Evolutionary conservation across 345 rosid genomes (phyloP).

Genomic region (Psidium guajava): DNA sequence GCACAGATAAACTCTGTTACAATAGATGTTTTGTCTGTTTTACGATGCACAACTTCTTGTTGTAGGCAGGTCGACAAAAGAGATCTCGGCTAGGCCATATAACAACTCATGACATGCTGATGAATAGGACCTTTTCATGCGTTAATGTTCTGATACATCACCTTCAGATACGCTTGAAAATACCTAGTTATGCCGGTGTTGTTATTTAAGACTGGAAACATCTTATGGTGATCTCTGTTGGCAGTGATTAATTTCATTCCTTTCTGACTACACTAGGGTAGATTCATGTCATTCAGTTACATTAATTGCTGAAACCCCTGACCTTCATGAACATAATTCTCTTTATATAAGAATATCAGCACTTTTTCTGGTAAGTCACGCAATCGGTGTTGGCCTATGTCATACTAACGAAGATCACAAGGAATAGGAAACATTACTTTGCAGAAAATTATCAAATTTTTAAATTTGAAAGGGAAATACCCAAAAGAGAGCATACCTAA

Average conservation of each 20-base stretch:
- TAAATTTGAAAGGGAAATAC: background rate
- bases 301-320: background rate
- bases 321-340: background rate
- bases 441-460: background rate
- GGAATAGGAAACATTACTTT: background rate
- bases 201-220: background rate
- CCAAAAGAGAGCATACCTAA: slow-evolving; percentile 18
- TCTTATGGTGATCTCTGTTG: background rate
- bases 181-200: background rate
- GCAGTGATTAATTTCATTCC: background rate
- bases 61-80: background rate
- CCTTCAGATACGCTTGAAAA: background rate
- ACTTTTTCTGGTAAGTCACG: background rate
- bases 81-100: background rate
- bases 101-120: background rate
- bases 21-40: background rate
- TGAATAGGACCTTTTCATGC: background rate
- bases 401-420: background rate
- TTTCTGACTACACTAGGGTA: background rate
- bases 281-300: background rate
- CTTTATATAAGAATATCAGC: background rate
- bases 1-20: background rate
- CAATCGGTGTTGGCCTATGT: background rate
- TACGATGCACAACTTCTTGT: background rate
- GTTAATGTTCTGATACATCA: background rate